Conservation (phyloP, 305 asterid species). For the Plantago lanceolata region DNA sequence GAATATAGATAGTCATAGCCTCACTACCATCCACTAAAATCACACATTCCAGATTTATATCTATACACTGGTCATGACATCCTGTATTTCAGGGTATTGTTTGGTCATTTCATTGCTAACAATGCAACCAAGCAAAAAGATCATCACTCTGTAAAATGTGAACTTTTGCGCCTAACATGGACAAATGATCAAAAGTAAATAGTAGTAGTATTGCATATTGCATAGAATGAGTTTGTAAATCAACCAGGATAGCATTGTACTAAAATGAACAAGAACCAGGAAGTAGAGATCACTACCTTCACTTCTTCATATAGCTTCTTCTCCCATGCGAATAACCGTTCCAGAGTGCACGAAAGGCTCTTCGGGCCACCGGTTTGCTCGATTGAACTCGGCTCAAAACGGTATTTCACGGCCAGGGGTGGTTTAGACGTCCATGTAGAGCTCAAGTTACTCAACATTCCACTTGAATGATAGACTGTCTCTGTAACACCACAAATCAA, state of each 20-base stretch:
- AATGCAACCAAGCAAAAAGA: conserved; percentile 16
- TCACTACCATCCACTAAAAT: conserved; percentile 26
- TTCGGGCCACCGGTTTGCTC: conserved; percentile 60
- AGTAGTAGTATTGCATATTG: not conserved
- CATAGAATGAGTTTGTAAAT: conserved; percentile 10
- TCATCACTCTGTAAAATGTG: conserved; percentile 28
- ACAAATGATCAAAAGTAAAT: conserved; percentile 19
- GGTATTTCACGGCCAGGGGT: conserved; percentile 85
- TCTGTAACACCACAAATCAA: conserved; percentile 44
- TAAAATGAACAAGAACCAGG: conserved; percentile 11
- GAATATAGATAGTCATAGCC: conserved; percentile 30
- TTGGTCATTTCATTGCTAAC: conserved; percentile 28
- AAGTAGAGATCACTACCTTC: conserved; percentile 52
- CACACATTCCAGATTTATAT: conserved; percentile 22
- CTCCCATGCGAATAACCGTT: conserved; percentile 96
- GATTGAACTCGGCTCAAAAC: conserved; percentile 60
- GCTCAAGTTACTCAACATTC: conserved; percentile 86
- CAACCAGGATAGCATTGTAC: not conserved
- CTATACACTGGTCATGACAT: conserved; percentile 12
- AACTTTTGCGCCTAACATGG: conserved; percentile 31
- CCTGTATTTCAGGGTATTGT: conserved; percentile 25
- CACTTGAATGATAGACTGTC: conserved; percentile 94
- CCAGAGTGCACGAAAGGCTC: conserved; percentile 91
- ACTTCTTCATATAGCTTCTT: conserved; percentile 92
- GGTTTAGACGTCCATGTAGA: conserved; percentile 98